Evolutionary conservation across 345 rosid species (phyloP).

Genomic region (Eutrema japonicum): DNA sequence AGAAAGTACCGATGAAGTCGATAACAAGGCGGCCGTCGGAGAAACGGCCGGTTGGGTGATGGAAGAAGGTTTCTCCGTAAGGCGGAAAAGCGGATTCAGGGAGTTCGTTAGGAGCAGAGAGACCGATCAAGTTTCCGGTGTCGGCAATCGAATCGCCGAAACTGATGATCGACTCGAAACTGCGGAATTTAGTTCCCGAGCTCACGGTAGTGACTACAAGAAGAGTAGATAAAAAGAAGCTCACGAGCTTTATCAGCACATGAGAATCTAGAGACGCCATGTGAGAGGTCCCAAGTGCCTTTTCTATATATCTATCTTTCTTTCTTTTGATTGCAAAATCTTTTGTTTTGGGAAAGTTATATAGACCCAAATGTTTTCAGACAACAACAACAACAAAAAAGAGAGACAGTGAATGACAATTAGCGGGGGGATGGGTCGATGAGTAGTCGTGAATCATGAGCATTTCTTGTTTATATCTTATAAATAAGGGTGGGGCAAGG

Average conservation of each 20-base stretch:
- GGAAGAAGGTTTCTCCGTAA: conserved; percentile 55
- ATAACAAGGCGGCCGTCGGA: conserved; percentile 58
- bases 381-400: not conserved
- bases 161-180: conserved; percentile 49
- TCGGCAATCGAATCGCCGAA: conserved; percentile 65
- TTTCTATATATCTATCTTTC: not conserved
- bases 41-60: conserved; percentile 51
- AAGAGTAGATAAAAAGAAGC: conserved; percentile 6
- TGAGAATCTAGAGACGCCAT: conserved; percentile 23
- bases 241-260: not conserved
- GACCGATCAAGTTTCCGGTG: conserved; percentile 50
- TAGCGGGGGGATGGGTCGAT: not conserved
- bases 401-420: not conserved
- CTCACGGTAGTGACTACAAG: not conserved
- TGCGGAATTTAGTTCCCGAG: conserved; percentile 9
- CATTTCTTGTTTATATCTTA: not conserved
- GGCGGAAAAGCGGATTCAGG: conserved; percentile 44
- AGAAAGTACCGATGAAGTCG: conserved; percentile 55
- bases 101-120: conserved; percentile 19
- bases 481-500: not conserved
- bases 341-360: not conserved
- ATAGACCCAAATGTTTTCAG: not conserved
- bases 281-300: not conserved
- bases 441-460: conserved; percentile 3
- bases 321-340: not conserved